phyloP scores from a whole-genome alignment of 2,329 filamentous ascomycete genomes.

The Chaetomiaceae sp. region DNA sequence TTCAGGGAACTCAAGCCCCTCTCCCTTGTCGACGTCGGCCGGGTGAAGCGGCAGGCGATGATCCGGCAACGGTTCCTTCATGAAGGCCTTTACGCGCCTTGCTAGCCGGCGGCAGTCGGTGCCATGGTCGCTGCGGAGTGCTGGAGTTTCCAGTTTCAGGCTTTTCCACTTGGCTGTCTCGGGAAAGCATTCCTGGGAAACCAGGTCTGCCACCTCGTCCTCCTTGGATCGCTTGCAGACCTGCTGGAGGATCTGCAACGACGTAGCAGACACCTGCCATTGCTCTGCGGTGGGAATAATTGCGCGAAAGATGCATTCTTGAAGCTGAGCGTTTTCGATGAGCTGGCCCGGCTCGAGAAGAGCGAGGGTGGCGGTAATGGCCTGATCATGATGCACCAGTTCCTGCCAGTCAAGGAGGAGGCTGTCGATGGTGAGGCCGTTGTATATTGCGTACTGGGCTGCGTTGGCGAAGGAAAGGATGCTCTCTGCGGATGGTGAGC shows the following conservation, averaged over 20 bases:
- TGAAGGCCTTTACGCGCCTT: conserved; percentile 14
- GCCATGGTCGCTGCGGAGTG: conserved; percentile 27
- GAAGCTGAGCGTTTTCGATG: conserved; percentile 15
- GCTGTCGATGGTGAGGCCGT: conserved; percentile 22
- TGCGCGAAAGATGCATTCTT: conserved; percentile 22
- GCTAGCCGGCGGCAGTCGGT: conserved; percentile 22
- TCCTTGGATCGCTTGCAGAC: conserved; percentile 13
- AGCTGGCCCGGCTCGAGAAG: conserved; percentile 12
- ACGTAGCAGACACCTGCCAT: conserved; percentile 15
- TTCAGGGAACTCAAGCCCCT: conserved; percentile 28
- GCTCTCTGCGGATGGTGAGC: not conserved
- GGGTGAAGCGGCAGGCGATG: conserved; percentile 28
- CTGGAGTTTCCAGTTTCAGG: conserved; percentile 26
- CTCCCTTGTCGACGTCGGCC: conserved; percentile 21
- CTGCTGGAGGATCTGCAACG: conserved; percentile 19
- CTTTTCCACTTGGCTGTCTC: conserved; percentile 3
- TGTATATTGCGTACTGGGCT: conserved; percentile 21
- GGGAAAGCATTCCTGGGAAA: conserved; percentile 13
- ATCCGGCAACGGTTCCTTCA: conserved; percentile 15
- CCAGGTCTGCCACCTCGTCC: conserved; percentile 8
- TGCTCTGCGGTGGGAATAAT: conserved; percentile 23
- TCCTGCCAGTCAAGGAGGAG: conserved; percentile 15
- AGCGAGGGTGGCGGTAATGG: conserved; percentile 12
- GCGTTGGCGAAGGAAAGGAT: conserved; percentile 5
- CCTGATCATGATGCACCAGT: conserved; percentile 4